Conservation (phyloP, 1,139 yeast species). For the Candida tetrigidarum region DNA sequence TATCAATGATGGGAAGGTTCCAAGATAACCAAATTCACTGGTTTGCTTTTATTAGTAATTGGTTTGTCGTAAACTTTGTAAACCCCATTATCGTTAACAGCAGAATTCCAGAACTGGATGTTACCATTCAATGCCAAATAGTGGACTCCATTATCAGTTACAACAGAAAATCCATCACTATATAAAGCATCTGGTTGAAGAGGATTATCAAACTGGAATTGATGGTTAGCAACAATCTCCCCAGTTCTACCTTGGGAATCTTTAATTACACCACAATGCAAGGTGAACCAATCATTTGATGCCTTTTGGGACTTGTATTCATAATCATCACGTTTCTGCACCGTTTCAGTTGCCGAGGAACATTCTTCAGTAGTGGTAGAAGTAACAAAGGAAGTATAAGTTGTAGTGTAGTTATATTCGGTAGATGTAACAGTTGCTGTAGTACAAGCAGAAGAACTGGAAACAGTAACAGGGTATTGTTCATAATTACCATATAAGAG, state of each 20-base stretch:
- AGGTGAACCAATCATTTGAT: constrained; percentile 33
- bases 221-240: constrained; percentile 49
- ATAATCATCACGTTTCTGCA: not conserved
- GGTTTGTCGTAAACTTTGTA: constrained; percentile 13
- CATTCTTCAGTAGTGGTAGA: not conserved
- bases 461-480: constrained; percentile 4
- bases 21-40: constrained; percentile 11
- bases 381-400: not conserved
- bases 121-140: constrained; percentile 15
- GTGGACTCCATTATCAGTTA: constrained; percentile 24
- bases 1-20: too few species aligned
- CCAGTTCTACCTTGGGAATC: constrained; percentile 44
- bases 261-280: constrained; percentile 48
- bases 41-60: constrained; percentile 6
- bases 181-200: constrained; percentile 37
- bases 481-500: constrained; percentile 6
- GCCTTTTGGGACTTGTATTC: not conserved
- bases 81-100: constrained; percentile 10
- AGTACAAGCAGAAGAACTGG: not conserved
- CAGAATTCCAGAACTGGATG: constrained; percentile 14
- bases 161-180: constrained; percentile 21
- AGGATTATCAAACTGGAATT: constrained; percentile 51
- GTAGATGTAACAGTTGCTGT: constrained; percentile 1
- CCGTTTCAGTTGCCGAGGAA: not conserved
- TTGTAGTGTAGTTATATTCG: not conserved